A percentile compares a stretch with the other conserved stretches of the same genome.
Evolutionary conservation across 2,329 filamentous ascomycete species (phyloP).

Genomic region (Cordyceps javanica): DNA sequence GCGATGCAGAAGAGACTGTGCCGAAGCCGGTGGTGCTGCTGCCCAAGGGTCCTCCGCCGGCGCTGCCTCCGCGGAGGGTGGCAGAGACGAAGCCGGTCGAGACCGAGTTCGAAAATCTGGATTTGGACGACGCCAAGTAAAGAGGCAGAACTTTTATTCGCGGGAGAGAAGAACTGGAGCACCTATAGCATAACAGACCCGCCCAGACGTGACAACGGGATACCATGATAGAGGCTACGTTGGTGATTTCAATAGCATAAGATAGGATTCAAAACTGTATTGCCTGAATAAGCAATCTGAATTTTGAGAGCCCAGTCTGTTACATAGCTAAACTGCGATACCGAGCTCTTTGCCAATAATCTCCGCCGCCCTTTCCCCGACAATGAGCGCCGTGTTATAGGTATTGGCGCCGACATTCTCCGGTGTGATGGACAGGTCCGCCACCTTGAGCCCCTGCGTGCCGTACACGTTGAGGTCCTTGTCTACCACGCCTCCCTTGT

Average conservation of each 20-base stretch:
- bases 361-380: conserved; percentile 40
- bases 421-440: conserved; percentile 24
- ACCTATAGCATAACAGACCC: too few relatives aligned
- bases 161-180: background rate
- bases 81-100: background rate
- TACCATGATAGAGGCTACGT: background rate
- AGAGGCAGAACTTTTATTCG: background rate
- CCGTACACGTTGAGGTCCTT: conserved; percentile 35
- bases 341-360: conserved; percentile 31
- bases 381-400: conserved; percentile 39
- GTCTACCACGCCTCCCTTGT: conserved; percentile 35
- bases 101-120: conserved; percentile 10
- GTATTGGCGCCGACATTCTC: conserved; percentile 40
- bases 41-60: conserved; percentile 9
- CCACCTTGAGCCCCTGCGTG: conserved; percentile 28
- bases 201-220: background rate
- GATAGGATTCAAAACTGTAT: background rate
- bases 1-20: background rate
- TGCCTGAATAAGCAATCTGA: background rate
- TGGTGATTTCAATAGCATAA: background rate
- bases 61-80: conserved; percentile 1
- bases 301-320: background rate
- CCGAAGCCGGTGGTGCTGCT: conserved; percentile 4
- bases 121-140: conserved; percentile 1
- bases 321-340: background rate